Percentiles rank a stretch among this genome's conserved stretches.
Conservation (phyloP, 2,329 filamentous ascomycete species). For the Penicillium sp. region DNA sequence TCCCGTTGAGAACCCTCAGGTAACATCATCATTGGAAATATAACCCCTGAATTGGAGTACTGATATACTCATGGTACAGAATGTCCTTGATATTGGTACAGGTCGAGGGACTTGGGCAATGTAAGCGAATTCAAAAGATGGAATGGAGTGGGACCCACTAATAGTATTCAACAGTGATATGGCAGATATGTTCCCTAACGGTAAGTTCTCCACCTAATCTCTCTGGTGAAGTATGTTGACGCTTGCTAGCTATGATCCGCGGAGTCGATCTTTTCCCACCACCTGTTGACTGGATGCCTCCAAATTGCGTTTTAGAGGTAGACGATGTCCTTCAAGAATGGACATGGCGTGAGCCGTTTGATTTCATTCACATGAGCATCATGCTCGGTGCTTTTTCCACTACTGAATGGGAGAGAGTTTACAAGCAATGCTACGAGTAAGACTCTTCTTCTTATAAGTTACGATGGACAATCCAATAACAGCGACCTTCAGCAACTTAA, state of each 20-base stretch:
- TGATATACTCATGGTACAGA: neutral
- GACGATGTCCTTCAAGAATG: constrained; percentile 26
- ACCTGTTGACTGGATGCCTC: constrained; percentile 24
- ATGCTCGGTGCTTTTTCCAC: constrained; percentile 16
- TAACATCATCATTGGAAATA: neutral
- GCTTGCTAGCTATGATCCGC: constrained; percentile 10
- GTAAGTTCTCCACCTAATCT: neutral
- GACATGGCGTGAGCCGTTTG: constrained; percentile 25
- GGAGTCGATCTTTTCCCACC: constrained; percentile 29
- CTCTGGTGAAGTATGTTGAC: neutral
- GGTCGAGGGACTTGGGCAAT: constrained; percentile 18
- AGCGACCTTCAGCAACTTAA: constrained; percentile 10
- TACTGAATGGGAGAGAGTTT: constrained; percentile 15
- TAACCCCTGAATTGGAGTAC: neutral
- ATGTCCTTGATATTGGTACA: constrained; percentile 11
- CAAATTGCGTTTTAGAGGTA: constrained; percentile 30
- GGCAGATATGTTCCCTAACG: constrained; percentile 20
- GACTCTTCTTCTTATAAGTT: neutral
- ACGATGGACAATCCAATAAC: neutral
- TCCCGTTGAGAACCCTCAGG: constrained; percentile 6
- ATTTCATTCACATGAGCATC: constrained; percentile 27
- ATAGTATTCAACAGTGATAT: constrained; percentile 11
- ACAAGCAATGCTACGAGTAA: constrained; percentile 20
- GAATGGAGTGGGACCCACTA: neutral
- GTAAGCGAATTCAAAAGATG: constrained; percentile 1